Evolutionary conservation across 257 asterid genomes (phyloP), one percentile per base, ranked within the genome.

Genomic region (Salvia splendens): DNA sequence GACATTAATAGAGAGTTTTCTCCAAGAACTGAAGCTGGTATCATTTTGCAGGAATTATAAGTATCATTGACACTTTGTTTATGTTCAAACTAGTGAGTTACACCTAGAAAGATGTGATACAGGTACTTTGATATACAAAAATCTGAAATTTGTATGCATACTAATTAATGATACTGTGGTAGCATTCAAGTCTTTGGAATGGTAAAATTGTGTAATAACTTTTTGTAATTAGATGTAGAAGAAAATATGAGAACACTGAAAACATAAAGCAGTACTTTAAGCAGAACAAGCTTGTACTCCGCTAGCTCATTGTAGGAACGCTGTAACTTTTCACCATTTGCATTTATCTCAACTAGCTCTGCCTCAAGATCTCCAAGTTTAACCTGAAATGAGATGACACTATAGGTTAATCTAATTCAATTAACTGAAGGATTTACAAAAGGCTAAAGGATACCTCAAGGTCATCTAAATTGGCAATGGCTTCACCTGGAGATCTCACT

Each of bases 301-400:
- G 74, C 87, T 4, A 91, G 81, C 77, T 91, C 97, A 85, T 88
- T 86, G 81, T 84, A 82, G 64, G 97, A 83, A 45, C 96, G 91
- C 77, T 75, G 84, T 69, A 91, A 76, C 84, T 91, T 91, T 24
- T 86, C 92, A 59, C 82, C 75, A 78, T 91, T 91, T 50, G 96
- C 85, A 78, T 91, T 91, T 63, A 91, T 86, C 79, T 91, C 97
- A 56, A 81, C 77, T 48, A 91, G 86, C 82, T 91, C 97, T 41
- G 92, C 84, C 80, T 91, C 97, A 78, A 83, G 89, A 63, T 86
- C 92, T 72, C 82, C 84, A 77, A 82, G 84, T 78, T 77, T 79
- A 61, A 77, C 79, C 87, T 82, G 68, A 72, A 65, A 76, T 54
- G 50, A 20, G 57, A 47, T 10, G 74, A 40, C 24, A 80, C 60